phyloP scores from a whole-genome alignment of 371 early-diverging fungal genomes.

The Ordospora pajunii region DNA sequence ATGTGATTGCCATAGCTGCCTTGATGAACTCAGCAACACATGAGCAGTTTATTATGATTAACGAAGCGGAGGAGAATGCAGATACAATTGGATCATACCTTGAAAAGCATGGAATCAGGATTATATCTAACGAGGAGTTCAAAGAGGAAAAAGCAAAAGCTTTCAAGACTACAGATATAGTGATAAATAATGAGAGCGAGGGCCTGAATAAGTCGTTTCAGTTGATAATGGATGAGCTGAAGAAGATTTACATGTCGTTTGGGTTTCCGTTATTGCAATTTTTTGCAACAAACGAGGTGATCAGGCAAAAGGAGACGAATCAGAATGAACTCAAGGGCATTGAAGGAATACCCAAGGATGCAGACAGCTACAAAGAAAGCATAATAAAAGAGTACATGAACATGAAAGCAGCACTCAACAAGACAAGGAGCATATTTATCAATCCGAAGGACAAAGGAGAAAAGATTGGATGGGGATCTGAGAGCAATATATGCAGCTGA shows the following conservation, averaged over 20 bases:
- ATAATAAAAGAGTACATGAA: not conserved
- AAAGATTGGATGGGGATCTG: not conserved
- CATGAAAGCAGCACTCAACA: not conserved
- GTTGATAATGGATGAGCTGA: slow-evolving; percentile 4
- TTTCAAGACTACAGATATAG: not conserved
- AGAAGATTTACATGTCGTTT: not conserved
- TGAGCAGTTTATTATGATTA: not conserved
- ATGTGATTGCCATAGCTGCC: not conserved
- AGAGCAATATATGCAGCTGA: not conserved
- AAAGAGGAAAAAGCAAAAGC: not conserved
- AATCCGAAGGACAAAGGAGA: not conserved
- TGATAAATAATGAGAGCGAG: not conserved
- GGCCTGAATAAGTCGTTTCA: not conserved
- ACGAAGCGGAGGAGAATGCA: not conserved
- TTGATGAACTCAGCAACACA: not conserved
- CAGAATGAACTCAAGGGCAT: not conserved
- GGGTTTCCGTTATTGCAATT: not conserved
- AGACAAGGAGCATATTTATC: not conserved
- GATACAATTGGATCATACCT: not conserved
- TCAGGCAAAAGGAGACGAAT: not conserved
- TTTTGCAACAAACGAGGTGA: not conserved
- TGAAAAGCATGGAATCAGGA: not conserved
- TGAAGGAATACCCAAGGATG: not conserved
- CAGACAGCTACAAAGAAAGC: not conserved
- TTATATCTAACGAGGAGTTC: not conserved